Base-by-base conservation (phyloP, 345 rosid genomes). In the Rubroshorea leprosula region DNA sequence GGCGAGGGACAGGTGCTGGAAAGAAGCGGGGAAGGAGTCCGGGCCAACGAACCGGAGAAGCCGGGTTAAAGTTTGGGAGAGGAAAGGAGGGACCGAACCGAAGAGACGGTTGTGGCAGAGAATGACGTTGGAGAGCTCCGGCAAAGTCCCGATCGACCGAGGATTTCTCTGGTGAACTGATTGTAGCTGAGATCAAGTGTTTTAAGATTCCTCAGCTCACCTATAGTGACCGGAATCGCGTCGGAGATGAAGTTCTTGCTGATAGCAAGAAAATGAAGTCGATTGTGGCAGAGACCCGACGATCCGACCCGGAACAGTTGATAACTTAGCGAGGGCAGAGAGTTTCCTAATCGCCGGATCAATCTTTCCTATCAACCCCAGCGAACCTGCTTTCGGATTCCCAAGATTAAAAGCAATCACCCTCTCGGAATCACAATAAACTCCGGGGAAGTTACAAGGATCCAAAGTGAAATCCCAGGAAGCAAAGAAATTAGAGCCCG, bases 381-480 rank as follows among this genome's bases (percentile, higher is more conserved):
- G 89, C 6, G 98, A 77, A 0, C 96, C 89, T 15, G 93, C 97
- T 45, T 79, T 68, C 0, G 89, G 94, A 54, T 92, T 91, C 0
- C 99, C 97, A 35, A 92, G 85, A 35, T 81, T 86, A 22, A 92
- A 89, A 13, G 95, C 65, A 1, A 79, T 61, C 0, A 89, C 99
- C 60, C 70, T 70, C 39, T 92, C 84, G 11, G 70, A 72, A 6
- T 82, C 87, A 26, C 99, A 92, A 72, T 71, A 84, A 64, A 92
- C 96, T 19, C 99, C 96, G 53, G 83, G 79, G 70, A 92, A 92
- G 67, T 68, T 85, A 53, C 99, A 92, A 6, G 99, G 99, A 39
- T 92, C 99, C 23, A 94, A 74, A 23, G 99, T 92, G 74, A 86
- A 89, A 55, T 92, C 97, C 99, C 99, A 89, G 0, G 94, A 78